Conservation (phyloP, 2,329 filamentous ascomycete species). For the Epichloe uncinata region DNA sequence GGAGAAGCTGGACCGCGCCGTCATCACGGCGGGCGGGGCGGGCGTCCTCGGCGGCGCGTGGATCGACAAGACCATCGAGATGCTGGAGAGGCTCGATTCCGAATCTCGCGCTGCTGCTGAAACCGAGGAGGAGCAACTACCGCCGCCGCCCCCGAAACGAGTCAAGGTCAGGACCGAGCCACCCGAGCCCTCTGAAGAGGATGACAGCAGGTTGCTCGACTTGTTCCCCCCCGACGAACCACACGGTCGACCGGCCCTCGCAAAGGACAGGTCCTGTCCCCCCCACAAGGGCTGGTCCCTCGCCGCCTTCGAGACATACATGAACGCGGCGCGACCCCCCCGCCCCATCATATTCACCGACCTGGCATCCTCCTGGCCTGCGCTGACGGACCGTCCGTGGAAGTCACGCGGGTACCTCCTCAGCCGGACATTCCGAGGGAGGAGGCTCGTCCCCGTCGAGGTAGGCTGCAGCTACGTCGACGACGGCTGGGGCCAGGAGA, state of each 20-base stretch:
- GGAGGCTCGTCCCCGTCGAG: constrained; percentile 74
- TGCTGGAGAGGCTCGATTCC: constrained; percentile 23
- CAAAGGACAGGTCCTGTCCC: constrained; percentile 12
- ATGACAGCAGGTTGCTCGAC: too few species aligned
- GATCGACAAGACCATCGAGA: constrained; percentile 36
- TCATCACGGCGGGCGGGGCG: constrained; percentile 61
- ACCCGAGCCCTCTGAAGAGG: too few species aligned
- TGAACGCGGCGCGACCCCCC: constrained; percentile 29
- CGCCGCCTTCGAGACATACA: constrained; percentile 46
- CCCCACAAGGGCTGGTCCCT: constrained; percentile 33
- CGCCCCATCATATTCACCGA: constrained; percentile 58
- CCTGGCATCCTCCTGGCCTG: constrained; percentile 59
- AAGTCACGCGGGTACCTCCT: constrained; percentile 59
- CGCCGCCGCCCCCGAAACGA: constrained; percentile 11
- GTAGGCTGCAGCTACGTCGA: constrained; percentile 81
- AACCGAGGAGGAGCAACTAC: not conserved
- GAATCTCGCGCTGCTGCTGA: not conserved
- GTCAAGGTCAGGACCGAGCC: constrained; percentile 1
- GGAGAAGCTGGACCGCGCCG: constrained; percentile 55
- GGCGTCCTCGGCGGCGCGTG: constrained; percentile 35
- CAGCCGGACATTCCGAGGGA: constrained; percentile 58
- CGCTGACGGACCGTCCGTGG: constrained; percentile 57
- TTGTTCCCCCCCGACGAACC: constrained; percentile 18
- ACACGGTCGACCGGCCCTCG: constrained; percentile 15
- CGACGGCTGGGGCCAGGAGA: constrained; percentile 67